Base-by-base conservation (phyloP, 106 monocot genomes). In the Agapanthus africanus region DNA sequence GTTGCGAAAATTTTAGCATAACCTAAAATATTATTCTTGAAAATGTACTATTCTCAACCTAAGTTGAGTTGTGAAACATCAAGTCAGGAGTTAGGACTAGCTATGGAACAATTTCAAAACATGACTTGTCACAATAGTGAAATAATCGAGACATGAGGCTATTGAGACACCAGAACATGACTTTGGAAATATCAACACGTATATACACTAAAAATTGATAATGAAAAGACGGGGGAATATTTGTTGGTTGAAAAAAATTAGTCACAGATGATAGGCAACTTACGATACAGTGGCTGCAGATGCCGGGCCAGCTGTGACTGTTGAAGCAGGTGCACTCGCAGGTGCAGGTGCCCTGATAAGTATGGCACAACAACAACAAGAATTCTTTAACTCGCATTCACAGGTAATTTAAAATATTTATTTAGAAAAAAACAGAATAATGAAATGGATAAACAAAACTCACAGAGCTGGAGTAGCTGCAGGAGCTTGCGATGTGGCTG, bases 251-350 rank as follows among this genome's bases (percentile, higher is more conserved):
- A n/a, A n/a, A n/a, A n/a, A n/a, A n/a, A 26, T 56, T 33, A 60
- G 18, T 33, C 0, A 34, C 31, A 34, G 11, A 60, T 60, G 31
- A 60, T 15, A 41, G 26, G 66, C n/a, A 40, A 66, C 76, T 76
- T 74, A 90, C 90, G 70, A 49, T 52, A 34, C 4, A 47, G 3
- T 7, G 16, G 19, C 46, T 2, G 46, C 46, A 47, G 46, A 19
- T 47, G 46, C 46, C 19, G 46, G 46, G 0, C 16, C 19, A 47
- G 46, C 31, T 40, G 75, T 16, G 14, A 73, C 47, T 64, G 54
- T 35, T 35, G 76, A 65, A 60, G 51, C 26, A 66, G 66, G 66
- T 60, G 60, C 60, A 60, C 60, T 60, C 46, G 19, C 46, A 5
- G 46, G 13, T 66, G 23, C 40, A 66, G 66, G 66, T 66, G 41